Conservation (phyloP, 75 land plant species). For the Selaginella moellendorffii region DNA sequence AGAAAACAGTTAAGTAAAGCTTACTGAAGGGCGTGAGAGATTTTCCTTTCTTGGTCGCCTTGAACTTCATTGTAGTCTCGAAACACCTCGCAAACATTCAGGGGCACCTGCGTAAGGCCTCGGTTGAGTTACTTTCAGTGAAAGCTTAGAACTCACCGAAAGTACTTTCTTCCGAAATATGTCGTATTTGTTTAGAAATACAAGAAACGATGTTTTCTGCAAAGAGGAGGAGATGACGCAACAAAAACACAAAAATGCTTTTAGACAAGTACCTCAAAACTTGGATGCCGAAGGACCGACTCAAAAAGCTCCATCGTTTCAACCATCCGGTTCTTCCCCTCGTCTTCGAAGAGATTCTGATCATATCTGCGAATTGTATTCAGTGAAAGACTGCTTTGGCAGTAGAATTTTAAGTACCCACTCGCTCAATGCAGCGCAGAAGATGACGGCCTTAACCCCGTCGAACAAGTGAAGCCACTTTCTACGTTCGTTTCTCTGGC, state of each 20-base stretch:
- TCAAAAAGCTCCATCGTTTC: conserved; percentile 84
- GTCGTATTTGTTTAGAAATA: conserved; percentile 86
- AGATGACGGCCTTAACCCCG: conserved; percentile 84
- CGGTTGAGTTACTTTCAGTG: too few relatives aligned
- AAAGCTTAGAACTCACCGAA: conserved; percentile 40
- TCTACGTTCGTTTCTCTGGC: conserved; percentile 86
- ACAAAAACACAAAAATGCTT: not conserved
- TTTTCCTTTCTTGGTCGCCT: conserved; percentile 46
- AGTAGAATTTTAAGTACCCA: conserved; percentile 38
- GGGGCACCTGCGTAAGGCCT: conserved; percentile 65
- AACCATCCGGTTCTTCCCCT: conserved; percentile 65
- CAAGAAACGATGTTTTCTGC: conserved; percentile 88
- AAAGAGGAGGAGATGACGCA: conserved; percentile 3
- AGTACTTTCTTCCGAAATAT: conserved; percentile 73
- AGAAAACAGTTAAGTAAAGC: too few relatives aligned
- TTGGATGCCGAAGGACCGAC: conserved; percentile 69
- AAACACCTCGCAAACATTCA: conserved; percentile 80
- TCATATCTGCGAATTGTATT: conserved; percentile 74
- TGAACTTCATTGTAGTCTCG: conserved; percentile 62
- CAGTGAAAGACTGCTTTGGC: too few relatives aligned
- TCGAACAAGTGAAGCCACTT: conserved; percentile 98
- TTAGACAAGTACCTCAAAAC: conserved; percentile 57
- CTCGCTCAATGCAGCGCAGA: conserved; percentile 96
- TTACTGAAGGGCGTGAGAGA: conserved; percentile 81
- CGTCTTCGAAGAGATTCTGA: conserved; percentile 76